phyloP scores from a whole-genome alignment of 2,329 filamentous ascomycete genomes.

The Calonectria montana region DNA sequence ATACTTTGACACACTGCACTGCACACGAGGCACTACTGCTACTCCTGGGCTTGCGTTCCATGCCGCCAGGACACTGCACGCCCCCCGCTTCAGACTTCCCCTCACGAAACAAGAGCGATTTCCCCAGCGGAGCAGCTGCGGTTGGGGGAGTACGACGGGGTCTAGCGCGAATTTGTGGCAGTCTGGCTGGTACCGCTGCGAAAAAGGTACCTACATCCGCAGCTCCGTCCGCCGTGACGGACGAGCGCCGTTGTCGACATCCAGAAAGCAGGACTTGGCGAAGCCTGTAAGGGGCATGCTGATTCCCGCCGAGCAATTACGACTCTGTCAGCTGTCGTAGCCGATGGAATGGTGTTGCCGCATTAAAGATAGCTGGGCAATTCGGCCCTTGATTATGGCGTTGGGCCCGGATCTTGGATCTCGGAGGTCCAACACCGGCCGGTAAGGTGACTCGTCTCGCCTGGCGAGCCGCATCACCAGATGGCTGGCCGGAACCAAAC shows the following conservation, averaged over 20 bases:
- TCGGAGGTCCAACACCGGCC: constrained; percentile 17
- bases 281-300: not conserved
- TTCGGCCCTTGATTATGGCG: not conserved
- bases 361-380: constrained; percentile 18
- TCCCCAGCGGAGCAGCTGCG: constrained; percentile 22
- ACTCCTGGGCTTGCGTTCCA: not conserved
- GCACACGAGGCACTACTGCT: not conserved
- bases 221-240: constrained; percentile 17
- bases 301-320: constrained; percentile 5
- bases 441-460: constrained; percentile 18
- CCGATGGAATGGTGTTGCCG: not conserved
- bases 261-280: not conserved
- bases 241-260: constrained; percentile 17
- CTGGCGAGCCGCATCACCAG: constrained; percentile 13
- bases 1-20: not conserved
- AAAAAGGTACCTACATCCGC: constrained; percentile 41
- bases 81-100: constrained; percentile 36
- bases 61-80: constrained; percentile 4
- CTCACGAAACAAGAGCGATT: constrained; percentile 27
- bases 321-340: not conserved
- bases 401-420: not conserved
- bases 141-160: constrained; percentile 17
- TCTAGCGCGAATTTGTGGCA: constrained; percentile 36
- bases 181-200: constrained; percentile 33
- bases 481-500: constrained; percentile 4